These are phyloP conservation scores for Dryadomyces quercus-mongolicae DNA, from an alignment of 2,329 filamentous ascomycete species.

Conservation along the genomic window DNA sequence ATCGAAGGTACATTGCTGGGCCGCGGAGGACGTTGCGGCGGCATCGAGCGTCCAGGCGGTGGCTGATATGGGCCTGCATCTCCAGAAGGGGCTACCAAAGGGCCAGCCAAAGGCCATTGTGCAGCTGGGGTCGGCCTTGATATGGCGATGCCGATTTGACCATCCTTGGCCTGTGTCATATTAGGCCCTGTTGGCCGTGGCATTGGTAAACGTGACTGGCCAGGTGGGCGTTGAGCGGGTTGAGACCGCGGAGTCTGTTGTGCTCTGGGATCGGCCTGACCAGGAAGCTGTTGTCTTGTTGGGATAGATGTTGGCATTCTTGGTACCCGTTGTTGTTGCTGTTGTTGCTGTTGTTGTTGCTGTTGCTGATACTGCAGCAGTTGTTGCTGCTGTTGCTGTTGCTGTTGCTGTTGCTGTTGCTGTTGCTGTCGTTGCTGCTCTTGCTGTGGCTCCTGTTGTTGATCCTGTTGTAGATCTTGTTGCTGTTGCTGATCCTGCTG, in stretches of 20 bases:
- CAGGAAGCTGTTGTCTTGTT: constrained; percentile 14
- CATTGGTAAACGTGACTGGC: constrained; percentile 5
- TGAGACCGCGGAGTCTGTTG: neutral
- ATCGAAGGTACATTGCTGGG: constrained; percentile 49
- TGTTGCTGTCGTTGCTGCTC: neutral
- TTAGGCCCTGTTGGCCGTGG: constrained; percentile 22
- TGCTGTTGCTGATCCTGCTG: neutral
- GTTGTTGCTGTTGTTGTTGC: neutral
- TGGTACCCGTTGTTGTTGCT: constrained; percentile 7
- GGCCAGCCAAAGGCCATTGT: constrained; percentile 40
- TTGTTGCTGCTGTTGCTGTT: neutral
- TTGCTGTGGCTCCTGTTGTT: neutral
- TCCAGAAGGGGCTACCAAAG: constrained; percentile 18
- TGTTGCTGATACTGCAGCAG: neutral
- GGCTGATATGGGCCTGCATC: constrained; percentile 34
- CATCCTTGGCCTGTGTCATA: constrained; percentile 25
- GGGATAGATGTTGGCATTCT: constrained; percentile 13
- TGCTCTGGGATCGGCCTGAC: constrained; percentile 7
- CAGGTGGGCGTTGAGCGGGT: neutral
- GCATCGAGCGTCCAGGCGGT: constrained; percentile 34
- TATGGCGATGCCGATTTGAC: constrained; percentile 33
- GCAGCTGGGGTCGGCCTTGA: constrained; percentile 39
- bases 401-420: neutral
- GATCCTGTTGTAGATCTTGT: neutral
- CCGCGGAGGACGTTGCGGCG: constrained; percentile 46